phyloP scores from a whole-genome alignment of 768 basidiomycete genomes.

The Candolleomyces aberdarensis region DNA sequence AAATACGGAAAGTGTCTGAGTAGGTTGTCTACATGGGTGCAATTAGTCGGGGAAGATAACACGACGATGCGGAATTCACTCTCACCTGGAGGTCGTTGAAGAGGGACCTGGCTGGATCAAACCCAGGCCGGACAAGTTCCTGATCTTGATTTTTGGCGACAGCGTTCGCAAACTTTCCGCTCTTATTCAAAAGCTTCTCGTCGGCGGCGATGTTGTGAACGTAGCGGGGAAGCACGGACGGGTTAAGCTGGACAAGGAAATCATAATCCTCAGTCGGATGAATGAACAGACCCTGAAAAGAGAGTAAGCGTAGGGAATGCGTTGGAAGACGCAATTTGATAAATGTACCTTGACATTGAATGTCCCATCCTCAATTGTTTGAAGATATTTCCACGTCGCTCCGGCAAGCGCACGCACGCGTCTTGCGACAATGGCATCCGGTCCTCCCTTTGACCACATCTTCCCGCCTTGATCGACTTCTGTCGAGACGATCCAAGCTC shows the following conservation, averaged over 20 bases:
- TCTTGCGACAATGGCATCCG: slow-evolving; percentile 69
- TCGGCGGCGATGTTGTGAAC: slow-evolving; percentile 64
- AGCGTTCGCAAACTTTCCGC: slow-evolving; percentile 46
- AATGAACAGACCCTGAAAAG: slow-evolving; percentile 69
- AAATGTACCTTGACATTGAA: slow-evolving; percentile 58
- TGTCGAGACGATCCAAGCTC: slow-evolving; percentile 79
- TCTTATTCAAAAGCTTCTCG: slow-evolving; percentile 38
- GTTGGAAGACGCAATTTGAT: background rate
- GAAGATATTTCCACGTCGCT: slow-evolving; percentile 66
- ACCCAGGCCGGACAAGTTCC: slow-evolving; percentile 54
- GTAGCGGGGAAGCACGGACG: slow-evolving; percentile 64
- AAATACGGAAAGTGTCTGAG: slow-evolving; percentile 74
- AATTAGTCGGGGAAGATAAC: background rate
- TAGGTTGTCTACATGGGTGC: slow-evolving; percentile 57
- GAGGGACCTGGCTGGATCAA: slow-evolving; percentile 72
- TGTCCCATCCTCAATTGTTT: slow-evolving; percentile 44
- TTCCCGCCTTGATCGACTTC: slow-evolving; percentile 71
- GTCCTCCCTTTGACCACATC: slow-evolving; percentile 71
- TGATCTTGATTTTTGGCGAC: slow-evolving; percentile 21
- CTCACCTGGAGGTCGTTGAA: slow-evolving; percentile 72
- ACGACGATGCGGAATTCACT: background rate
- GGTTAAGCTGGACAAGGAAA: slow-evolving; percentile 74
- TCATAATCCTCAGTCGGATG: slow-evolving; percentile 87
- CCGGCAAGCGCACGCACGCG: slow-evolving; percentile 70
- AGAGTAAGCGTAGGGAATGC: background rate